These are phyloP conservation scores for Aspergillus luchuensis DNA, from an alignment of 2,329 filamentous ascomycete genomes.

Conservation along the genomic window DNA sequence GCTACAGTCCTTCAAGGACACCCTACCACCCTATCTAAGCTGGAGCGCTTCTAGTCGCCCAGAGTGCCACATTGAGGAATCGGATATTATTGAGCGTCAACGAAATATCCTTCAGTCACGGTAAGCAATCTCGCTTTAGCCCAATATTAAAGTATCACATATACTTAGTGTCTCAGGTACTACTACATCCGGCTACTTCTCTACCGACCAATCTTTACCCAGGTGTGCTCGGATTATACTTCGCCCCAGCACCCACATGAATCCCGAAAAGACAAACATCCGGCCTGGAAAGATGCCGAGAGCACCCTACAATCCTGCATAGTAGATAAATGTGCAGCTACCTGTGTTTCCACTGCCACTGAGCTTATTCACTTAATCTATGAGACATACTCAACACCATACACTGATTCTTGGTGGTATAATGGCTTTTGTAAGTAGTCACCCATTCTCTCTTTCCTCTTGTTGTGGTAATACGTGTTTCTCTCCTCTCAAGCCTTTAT, in stretches of 20 bases:
- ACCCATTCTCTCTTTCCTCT: too few species aligned
- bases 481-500: too few species aligned
- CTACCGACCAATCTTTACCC: slow-evolving; percentile 39
- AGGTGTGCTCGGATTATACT: slow-evolving; percentile 31
- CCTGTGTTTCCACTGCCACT: slow-evolving; percentile 34
- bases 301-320: slow-evolving; percentile 29
- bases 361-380: slow-evolving; percentile 35
- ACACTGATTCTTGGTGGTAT: slow-evolving; percentile 42
- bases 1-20: slow-evolving; percentile 27
- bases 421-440: slow-evolving; percentile 41
- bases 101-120: slow-evolving; percentile 34
- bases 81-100: slow-evolving; percentile 20
- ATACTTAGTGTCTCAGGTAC: slow-evolving; percentile 25
- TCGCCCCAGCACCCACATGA: not conserved
- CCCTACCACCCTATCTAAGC: slow-evolving; percentile 27
- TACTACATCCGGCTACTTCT: slow-evolving; percentile 37
- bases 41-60: slow-evolving; percentile 21
- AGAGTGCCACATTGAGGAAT: not conserved
- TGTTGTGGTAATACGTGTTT: too few species aligned
- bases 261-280: not conserved
- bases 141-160: not conserved
- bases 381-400: slow-evolving; percentile 29
- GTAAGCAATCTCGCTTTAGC: slow-evolving; percentile 14
- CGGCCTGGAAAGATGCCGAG: slow-evolving; percentile 11
- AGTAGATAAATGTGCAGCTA: slow-evolving; percentile 32